Evolutionary conservation across 208 protist species (phyloP).

Genomic region (Lotmaria passim): DNA sequence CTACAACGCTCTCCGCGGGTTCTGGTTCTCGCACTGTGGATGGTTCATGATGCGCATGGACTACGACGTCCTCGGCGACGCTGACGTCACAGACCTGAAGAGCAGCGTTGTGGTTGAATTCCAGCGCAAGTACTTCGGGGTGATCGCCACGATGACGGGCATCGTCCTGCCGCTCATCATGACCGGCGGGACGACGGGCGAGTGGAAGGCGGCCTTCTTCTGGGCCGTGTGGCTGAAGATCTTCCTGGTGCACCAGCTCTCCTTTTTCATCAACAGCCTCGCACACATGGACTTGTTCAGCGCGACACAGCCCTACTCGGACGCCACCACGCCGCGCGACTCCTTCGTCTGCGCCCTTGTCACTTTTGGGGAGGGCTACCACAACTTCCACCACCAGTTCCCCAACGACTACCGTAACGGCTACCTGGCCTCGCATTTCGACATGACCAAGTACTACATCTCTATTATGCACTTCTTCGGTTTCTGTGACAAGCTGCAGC

Average conservation of each 20-base stretch:
- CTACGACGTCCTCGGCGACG: conserved; percentile 73
- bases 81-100: conserved; percentile 81
- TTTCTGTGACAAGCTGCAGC: conserved; percentile 65
- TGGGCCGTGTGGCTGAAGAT: conserved; percentile 71
- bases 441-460: conserved; percentile 90
- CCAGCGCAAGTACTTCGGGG: conserved; percentile 84
- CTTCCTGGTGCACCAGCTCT: conserved; percentile 82
- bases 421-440: conserved; percentile 77
- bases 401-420: conserved; percentile 90
- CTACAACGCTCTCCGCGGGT: conserved; percentile 86
- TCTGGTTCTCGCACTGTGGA: conserved; percentile 88
- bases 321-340: conserved; percentile 76
- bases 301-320: conserved; percentile 66
- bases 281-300: conserved; percentile 76
- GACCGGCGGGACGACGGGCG: conserved; percentile 73
- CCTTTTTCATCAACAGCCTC: conserved; percentile 91
- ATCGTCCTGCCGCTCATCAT: conserved; percentile 80
- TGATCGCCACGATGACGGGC: conserved; percentile 75
- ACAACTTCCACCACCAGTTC: conserved; percentile 94
- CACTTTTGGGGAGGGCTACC: conserved; percentile 90
- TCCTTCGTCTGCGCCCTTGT: conserved; percentile 69
- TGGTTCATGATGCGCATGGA: conserved; percentile 93
- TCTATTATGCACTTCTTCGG: conserved; percentile 45
- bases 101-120: conserved; percentile 75
- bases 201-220: conserved; percentile 80